Conservation (phyloP, 148 eudicot species). For the Cornus kousa region DNA sequence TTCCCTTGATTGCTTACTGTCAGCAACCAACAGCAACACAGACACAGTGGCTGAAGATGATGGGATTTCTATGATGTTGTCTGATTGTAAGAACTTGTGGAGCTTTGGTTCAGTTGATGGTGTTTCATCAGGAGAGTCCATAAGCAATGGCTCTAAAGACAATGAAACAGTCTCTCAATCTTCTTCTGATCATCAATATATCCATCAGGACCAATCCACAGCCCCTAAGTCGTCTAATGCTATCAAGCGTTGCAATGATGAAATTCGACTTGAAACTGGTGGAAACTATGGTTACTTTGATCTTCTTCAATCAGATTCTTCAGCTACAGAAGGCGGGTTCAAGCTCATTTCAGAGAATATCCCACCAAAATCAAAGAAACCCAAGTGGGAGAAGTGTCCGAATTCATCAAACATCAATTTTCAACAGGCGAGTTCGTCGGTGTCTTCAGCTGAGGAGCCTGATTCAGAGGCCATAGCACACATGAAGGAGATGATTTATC, state of each 20-base stretch:
- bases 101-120: constrained; percentile 8
- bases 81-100: constrained; percentile 35
- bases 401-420: constrained; percentile 68
- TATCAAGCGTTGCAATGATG: constrained; percentile 16
- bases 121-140: constrained; percentile 7
- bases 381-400: constrained; percentile 20
- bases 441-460: constrained; percentile 44
- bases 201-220: background rate
- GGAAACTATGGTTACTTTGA: background rate
- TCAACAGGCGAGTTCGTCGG: constrained; percentile 42
- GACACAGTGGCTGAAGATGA: constrained; percentile 45
- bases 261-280: background rate
- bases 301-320: constrained; percentile 8
- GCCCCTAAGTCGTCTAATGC: background rate
- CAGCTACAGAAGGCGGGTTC: constrained; percentile 9
- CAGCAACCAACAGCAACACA: constrained; percentile 49
- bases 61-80: constrained; percentile 51
- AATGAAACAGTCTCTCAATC: constrained; percentile 8
- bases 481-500: constrained; percentile 87
- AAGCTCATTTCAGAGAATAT: constrained; percentile 12
- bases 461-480: constrained; percentile 90
- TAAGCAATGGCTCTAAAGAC: background rate
- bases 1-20: constrained; percentile 45
- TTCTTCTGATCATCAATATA: background rate
- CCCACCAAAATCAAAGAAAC: constrained; percentile 19